Evolutionary conservation across 441 rosid species (phyloP), one percentile per base, ranked within the genome.

Genomic region (Isatis lusitanica): DNA sequence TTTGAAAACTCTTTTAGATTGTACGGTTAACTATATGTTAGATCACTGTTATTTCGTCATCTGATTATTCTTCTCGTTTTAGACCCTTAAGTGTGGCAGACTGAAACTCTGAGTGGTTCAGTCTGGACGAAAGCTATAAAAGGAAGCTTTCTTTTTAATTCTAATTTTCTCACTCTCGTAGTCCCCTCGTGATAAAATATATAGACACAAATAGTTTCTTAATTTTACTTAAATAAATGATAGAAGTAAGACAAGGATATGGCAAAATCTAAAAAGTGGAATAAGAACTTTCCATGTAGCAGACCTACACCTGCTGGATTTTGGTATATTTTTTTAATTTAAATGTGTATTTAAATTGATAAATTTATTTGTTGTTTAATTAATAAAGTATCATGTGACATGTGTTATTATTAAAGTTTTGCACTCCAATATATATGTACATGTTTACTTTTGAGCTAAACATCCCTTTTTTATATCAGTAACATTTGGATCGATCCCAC

Each of bases 231-330:
- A 67, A 68, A 42, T 56, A 48, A 31, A 63, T 40, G 39, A 62
- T 39, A 68, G 63, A 75, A 70, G 67, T 64, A 17, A 63, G 74
- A 48, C 61, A 53, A 55, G n/a, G 65, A 64, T 63, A 56, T 63
- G 69, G 71, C 62, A 68, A 76, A 69, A 76, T 70, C 79, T 76
- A 39, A 63, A 74, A 76, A 63, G 71, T 55, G 31, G 75, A 76
- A 76, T 64, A 50, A 76, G 79, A 76, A 76, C 75, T 76, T 76
- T 76, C 79, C 67, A 56, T 47, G 70, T 48, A 47, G 66, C 71
- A 70, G 79, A 70, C 71, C 70, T 70, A 75, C 65, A 68, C 58
- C 66, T 63, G 74, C 70, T 40, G 28, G 51, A 47, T 76, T 46
- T 46, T 63, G 31, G 65, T 62, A 62, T 55, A 55, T 68, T 44